A percentile compares a stretch with the other conserved stretches of the same genome.
These are phyloP conservation scores for Aspergillus fumigatiaffinis DNA, from an alignment of 2,329 filamentous ascomycete genomes.

Conservation along the genomic window DNA sequence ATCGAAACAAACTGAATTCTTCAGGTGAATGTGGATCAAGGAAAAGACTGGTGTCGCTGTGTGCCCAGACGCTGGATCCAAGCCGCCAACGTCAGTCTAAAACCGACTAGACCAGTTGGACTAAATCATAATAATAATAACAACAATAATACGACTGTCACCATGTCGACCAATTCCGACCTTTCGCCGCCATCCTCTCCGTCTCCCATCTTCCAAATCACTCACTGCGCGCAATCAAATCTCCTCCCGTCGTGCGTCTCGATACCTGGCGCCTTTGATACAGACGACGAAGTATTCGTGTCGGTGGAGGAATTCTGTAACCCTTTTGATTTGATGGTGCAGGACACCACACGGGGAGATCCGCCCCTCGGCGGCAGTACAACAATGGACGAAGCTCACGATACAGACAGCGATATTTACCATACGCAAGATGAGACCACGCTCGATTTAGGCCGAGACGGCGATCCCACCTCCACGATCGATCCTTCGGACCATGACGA, in stretches of 20 bases:
- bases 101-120: neutral
- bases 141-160: constrained; percentile 14
- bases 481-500: constrained; percentile 24
- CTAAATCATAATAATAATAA: neutral
- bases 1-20: neutral
- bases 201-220: constrained; percentile 19
- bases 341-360: constrained; percentile 24
- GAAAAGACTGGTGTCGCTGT: constrained; percentile 15
- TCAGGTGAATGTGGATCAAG: constrained; percentile 21
- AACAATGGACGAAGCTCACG: constrained; percentile 17
- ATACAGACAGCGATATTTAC: constrained; percentile 11
- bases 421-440: constrained; percentile 16
- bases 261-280: constrained; percentile 31
- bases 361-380: constrained; percentile 15
- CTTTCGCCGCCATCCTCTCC: constrained; percentile 10
- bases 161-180: constrained; percentile 29
- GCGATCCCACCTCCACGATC: constrained; percentile 14
- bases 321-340: constrained; percentile 28
- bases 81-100: neutral
- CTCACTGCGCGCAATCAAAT: constrained; percentile 17
- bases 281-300: constrained; percentile 27
- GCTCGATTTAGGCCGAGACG: constrained; percentile 12
- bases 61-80: constrained; percentile 12
- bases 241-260: constrained; percentile 22
- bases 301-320: constrained; percentile 27